phyloP scores from a whole-genome alignment of 2,329 filamentous ascomycete genomes.

The Penicillium sclerotigenum region DNA sequence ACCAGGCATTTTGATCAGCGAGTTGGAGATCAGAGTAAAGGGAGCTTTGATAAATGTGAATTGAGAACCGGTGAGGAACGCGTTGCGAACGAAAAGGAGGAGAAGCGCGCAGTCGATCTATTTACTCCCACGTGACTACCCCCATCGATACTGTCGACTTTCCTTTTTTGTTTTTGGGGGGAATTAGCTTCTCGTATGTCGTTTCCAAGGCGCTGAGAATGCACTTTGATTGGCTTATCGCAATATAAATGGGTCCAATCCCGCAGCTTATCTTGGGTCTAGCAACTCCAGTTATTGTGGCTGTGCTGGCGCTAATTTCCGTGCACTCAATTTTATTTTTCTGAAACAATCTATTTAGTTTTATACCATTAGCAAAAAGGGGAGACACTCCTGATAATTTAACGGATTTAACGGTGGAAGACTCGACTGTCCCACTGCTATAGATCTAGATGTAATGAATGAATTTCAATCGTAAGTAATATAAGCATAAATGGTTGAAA shows the following conservation, averaged over 20 bases:
- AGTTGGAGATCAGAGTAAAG: neutral
- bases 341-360: neutral
- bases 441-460: neutral
- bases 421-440: neutral
- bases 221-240: neutral
- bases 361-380: neutral
- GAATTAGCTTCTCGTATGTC: neutral
- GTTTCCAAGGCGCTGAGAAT: neutral
- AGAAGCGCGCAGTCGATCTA: neutral
- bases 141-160: neutral
- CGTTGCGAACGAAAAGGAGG: constrained; percentile 4
- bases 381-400: neutral
- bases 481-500: neutral
- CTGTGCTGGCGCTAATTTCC: constrained; percentile 1
- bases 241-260: constrained; percentile 1
- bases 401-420: neutral
- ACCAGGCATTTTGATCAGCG: constrained; percentile 6
- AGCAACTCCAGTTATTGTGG: constrained; percentile 5
- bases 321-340: neutral
- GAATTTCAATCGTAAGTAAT: neutral
- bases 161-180: neutral
- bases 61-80: neutral
- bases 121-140: neutral
- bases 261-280: constrained; percentile 6
- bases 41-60: neutral